These are phyloP conservation scores for Aspergillus glaucus DNA, from an alignment of 2,329 filamentous ascomycete genomes.

Conservation along the genomic window DNA sequence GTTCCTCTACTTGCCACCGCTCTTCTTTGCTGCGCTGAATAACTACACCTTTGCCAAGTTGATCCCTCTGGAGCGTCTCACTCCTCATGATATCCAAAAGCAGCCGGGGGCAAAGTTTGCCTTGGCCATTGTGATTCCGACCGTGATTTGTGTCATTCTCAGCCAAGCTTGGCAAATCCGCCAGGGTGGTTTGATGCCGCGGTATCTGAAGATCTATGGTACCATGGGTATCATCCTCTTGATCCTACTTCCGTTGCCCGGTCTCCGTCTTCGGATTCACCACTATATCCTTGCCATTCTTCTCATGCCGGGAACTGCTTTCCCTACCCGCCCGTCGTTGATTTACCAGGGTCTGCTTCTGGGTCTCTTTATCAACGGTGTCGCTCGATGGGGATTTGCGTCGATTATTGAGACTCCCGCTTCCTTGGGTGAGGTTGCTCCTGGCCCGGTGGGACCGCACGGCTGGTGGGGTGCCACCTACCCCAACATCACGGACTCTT, in stretches of 20 bases:
- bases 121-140: slow-evolving; percentile 67
- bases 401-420: slow-evolving; percentile 75
- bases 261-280: slow-evolving; percentile 79
- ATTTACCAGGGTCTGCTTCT: slow-evolving; percentile 85
- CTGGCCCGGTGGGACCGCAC: slow-evolving; percentile 38
- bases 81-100: slow-evolving; percentile 75
- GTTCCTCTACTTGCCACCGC: slow-evolving; percentile 79
- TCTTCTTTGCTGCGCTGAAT: slow-evolving; percentile 85
- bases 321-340: slow-evolving; percentile 79
- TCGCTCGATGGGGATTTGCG: slow-evolving; percentile 91
- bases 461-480: slow-evolving; percentile 39
- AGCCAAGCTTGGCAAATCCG: slow-evolving; percentile 82
- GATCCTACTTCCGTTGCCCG: slow-evolving; percentile 64
- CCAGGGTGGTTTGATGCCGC: slow-evolving; percentile 71
- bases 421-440: slow-evolving; percentile 52
- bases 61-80: slow-evolving; percentile 91
- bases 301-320: slow-evolving; percentile 76
- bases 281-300: slow-evolving; percentile 89
- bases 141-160: slow-evolving; percentile 61
- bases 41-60: slow-evolving; percentile 86
- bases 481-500: slow-evolving; percentile 49
- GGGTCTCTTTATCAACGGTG: slow-evolving; percentile 88
- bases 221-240: slow-evolving; percentile 62
- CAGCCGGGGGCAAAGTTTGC: slow-evolving; percentile 86
- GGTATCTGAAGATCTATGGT: slow-evolving; percentile 71